Percentiles rank a stretch among this genome's conserved stretches.
phyloP scores from a whole-genome alignment of 768 basidiomycete species.

The Collybia sordida region DNA sequence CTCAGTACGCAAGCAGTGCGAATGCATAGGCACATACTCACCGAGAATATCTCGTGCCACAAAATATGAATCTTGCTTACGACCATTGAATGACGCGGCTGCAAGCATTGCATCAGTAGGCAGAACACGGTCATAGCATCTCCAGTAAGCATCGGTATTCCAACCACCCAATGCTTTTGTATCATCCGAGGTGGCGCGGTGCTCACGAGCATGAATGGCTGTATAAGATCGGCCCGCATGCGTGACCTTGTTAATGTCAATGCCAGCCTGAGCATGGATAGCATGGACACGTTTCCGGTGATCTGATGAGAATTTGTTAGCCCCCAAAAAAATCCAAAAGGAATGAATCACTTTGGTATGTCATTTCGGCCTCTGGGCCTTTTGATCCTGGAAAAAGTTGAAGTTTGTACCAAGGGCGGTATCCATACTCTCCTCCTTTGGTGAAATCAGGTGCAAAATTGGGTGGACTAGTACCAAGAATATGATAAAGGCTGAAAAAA shows the following conservation, averaged over 20 bases:
- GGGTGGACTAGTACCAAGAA: conserved; percentile 16
- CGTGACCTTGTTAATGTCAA: conserved; percentile 5
- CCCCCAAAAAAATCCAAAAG: neutral
- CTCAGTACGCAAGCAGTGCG: neutral
- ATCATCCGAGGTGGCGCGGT: conserved; percentile 23
- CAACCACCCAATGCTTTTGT: conserved; percentile 32
- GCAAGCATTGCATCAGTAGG: conserved; percentile 28
- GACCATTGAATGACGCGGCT: conserved; percentile 27
- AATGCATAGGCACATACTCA: conserved; percentile 12
- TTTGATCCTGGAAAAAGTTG: conserved; percentile 18
- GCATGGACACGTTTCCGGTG: conserved; percentile 23
- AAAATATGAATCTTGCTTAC: conserved; percentile 22
- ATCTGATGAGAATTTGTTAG: conserved; percentile 14
- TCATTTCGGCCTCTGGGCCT: conserved; percentile 16
- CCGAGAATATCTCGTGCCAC: conserved; percentile 19
- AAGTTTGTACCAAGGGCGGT: conserved; percentile 26
- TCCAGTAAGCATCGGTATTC: conserved; percentile 20
- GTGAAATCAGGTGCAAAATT: conserved; percentile 28
- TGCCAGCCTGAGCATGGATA: conserved; percentile 19
- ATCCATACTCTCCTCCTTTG: conserved; percentile 23
- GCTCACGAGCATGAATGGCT: conserved; percentile 24
- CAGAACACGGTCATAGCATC: conserved; percentile 26
- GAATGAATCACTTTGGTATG: conserved; percentile 26
- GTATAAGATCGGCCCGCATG: conserved; percentile 27
- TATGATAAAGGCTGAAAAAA: conserved; percentile 30